Base-by-base conservation (phyloP, 2,329 filamentous ascomycete species). In the Colletotrichum sp. region DNA sequence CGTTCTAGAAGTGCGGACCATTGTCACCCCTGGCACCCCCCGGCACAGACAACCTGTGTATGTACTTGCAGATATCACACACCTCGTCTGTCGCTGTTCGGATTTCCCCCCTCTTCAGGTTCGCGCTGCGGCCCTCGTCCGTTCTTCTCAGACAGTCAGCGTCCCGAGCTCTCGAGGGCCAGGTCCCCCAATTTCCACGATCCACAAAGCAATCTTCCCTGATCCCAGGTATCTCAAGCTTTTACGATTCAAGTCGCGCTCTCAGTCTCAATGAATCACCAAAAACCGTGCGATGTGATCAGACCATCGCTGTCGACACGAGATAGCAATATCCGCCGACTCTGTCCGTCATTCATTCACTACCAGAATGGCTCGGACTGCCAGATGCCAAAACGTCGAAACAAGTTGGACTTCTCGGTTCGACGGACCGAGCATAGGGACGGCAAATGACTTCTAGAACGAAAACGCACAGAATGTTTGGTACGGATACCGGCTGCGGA, bases 251-350 rank as follows among this genome's bases (percentile, higher is more conserved):
- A 75, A 77, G 66, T 55, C 36, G 27, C 34, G 52, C 66, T 49
- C 49, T 65, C 59, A 71, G 57, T 49, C 49, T 65, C 59, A 71
- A 63, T 44, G 71, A 77, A 62, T 75, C 66, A 75, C 52, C 29
- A 44, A 67, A 55, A 77, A 52, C 64, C 32, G 64, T 65, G 70
- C 74, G 66, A 75, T 75, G 75, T 29, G 62, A 75, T 75, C 75
- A 75, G 71, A 71, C 66, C 71, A 75, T 68, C 25, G 19, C 36
- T 25, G 52, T 29, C 36, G 64, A 76, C 44, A 65, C 70, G 49
- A 73, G 57, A n/a, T 59, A n/a, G 5, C 55, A 49, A 76, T 39
- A 59, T 62, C 59, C 59, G 57, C 64, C 15, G 62, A 64, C 8
- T 72, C 55, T 68, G 39, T 44, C 32, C 73, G 39, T 72, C 69